Evolutionary conservation across 495 filamentous ascomycete genomes (phyloP), one percentile per base, ranked within the genome.

Genomic region (Penicillium subrubescens): DNA sequence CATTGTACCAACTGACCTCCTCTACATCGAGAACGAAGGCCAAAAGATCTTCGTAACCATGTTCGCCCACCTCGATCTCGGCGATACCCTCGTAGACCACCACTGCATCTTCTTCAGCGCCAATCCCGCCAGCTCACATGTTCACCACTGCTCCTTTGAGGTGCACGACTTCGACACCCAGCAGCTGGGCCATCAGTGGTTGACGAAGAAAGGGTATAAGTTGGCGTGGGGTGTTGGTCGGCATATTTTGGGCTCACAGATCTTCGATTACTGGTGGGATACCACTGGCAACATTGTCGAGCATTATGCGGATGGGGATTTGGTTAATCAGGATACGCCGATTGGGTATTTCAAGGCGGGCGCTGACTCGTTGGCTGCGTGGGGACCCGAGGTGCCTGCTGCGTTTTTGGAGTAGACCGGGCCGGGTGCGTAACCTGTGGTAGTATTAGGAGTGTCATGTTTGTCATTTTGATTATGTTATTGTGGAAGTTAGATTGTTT

Each of bases 181-280:
- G 74, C 79, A 88, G 51, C 78, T 92, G n/a, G 90, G 90, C 8
- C 90, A 92, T 70, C 82, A 89, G 61, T 91, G 87, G 87, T 78
- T 92, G 17, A 77, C 77, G 0, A 74, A 83, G 63, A 84, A 87
- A 71, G 86, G 85, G 17, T 89, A 90, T 70, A 81, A 82, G 61
- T 83, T 82, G 63, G 88, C 85, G 61, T 92, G 90, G 90, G 90
- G 90, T 1, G 84, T 92, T 4, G 90, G 90, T 19, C 74, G 89
- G 51, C 90, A 92, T 74, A 82, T 91, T 29, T 80, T 92, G 69
- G 90, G 89, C 7, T 86, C 82, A 61, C 90, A 92, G 76, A 87
- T 92, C 33, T 92, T 92, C 64, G 90, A 92, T 74, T 92, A 92
- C 72, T 92, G 89, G 89, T 90, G 66, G 57, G 87, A 90, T 74